These are phyloP conservation scores for Aaosphaeria pasadenensis DNA, from an alignment of 2,329 filamentous ascomycete genomes.

Conservation along the genomic window DNA sequence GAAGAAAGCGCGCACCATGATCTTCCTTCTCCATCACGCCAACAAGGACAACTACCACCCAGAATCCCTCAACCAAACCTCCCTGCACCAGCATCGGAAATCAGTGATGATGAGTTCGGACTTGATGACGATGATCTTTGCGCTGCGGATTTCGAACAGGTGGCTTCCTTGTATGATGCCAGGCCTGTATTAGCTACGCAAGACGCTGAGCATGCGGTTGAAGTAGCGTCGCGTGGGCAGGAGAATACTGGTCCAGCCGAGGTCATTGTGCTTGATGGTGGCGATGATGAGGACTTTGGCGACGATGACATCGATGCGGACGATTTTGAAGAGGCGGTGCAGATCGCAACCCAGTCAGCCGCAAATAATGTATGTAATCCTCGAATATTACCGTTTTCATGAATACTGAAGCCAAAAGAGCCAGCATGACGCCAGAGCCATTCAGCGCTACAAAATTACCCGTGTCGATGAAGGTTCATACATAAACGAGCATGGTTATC, in stretches of 20 bases:
- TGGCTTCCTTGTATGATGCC: conserved; percentile 55
- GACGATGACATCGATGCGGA: conserved; percentile 68
- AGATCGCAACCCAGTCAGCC: conserved; percentile 68
- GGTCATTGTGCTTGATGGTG: conserved; percentile 36
- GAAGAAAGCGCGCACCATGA: conserved; percentile 1
- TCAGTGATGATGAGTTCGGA: conserved; percentile 45
- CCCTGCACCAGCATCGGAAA: not conserved
- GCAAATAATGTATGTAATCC: conserved; percentile 52
- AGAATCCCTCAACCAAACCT: no score
- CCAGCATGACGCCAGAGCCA: conserved; percentile 66
- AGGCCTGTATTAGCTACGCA: conserved; percentile 13
- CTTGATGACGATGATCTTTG: conserved; percentile 50
- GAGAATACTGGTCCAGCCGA: conserved; percentile 7
- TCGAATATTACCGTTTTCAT: conserved; percentile 5
- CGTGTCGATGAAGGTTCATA: conserved; percentile 70
- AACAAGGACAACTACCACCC: conserved; percentile 1
- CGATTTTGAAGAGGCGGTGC: conserved; percentile 62
- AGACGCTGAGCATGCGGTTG: not conserved
- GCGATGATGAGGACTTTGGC: conserved; percentile 72
- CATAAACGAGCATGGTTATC: conserved; percentile 58
- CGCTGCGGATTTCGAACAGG: conserved; percentile 56
- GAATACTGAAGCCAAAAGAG: conserved; percentile 66
- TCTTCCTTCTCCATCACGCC: conserved; percentile 5
- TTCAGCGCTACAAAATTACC: conserved; percentile 83
- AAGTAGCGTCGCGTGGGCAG: not conserved